Base-by-base conservation (phyloP, 1,139 yeast genomes). In the Yamadazyma conglobata region DNA sequence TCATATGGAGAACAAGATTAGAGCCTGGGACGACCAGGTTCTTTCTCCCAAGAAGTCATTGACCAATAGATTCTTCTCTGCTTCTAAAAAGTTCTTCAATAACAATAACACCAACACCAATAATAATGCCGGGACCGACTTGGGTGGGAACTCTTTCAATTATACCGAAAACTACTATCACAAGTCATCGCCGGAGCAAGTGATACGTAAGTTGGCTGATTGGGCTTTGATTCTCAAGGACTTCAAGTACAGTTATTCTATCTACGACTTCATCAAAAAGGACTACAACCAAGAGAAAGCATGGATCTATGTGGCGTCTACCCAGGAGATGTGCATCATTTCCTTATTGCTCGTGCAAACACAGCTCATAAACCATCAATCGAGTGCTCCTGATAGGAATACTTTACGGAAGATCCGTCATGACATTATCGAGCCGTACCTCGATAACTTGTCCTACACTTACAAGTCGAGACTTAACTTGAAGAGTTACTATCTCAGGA, bases 211-310 rank as follows among this genome's bases (percentile, higher is more conserved):
- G 48, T 61, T 91, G 24, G 97, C 95, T 0, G 98, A 91, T 54
- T 87, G 95, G 87, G 79, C 91, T 6, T 75, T 91, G 46, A 85
- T 91, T 76, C 60, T 89, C 15, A 76, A 89, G 27, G 96, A 91
- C 57, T 91, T 84, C 64, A 81, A 81, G 51, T 80, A 79, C 40
- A 93, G 97, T 6, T 82, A 84, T 50, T 69, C 85, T 2, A 81
- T 89, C 1, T 91, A 91, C 52, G 97, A 91, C 39, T 55, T 86
- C 35, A 68, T 88, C 22, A 81, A 81, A 41, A 82, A 84, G 45
- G 96, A 89, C 52, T 82, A 80, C 45, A 68, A 77, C 21, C 74
- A 73, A 40, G 94, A 84, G 46, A 83, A 81, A 55, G 88, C 94
- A 1, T 86, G 94, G 89, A 62, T 70, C 4, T 82, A 86, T 47